phyloP scores from a whole-genome alignment of 495 filamentous ascomycete species.

The Podospora bellae-mahoneyi region DNA sequence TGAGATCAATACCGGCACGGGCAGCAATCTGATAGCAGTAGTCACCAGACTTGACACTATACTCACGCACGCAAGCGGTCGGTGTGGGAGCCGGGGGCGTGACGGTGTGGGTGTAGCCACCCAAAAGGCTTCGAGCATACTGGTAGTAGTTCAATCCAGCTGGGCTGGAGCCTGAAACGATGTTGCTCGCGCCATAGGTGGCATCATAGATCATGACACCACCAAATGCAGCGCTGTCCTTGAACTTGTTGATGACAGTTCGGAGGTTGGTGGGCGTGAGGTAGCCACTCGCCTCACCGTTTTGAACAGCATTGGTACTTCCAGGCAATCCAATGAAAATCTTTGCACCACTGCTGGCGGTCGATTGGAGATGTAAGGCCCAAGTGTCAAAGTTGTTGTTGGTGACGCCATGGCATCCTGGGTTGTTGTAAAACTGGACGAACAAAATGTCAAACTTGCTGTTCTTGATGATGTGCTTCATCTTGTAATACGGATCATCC shows the following conservation, averaged over 20 bases:
- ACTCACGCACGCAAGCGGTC: constrained; percentile 18
- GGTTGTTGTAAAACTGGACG: constrained; percentile 74
- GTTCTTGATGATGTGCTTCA: constrained; percentile 52
- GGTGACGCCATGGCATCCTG: constrained; percentile 47
- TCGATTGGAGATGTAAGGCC: constrained; percentile 54
- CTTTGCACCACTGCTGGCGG: constrained; percentile 56
- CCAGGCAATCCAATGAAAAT: constrained; percentile 60
- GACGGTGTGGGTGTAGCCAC: constrained; percentile 15
- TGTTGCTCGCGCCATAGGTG: constrained; percentile 28
- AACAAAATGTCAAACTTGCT: constrained; percentile 61
- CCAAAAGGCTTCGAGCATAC: constrained; percentile 25
- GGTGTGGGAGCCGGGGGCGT: constrained; percentile 11
- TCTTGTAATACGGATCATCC: constrained; percentile 48
- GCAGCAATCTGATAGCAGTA: constrained; percentile 20
- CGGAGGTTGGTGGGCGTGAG: constrained; percentile 22
- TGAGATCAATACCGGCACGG: constrained; percentile 14
- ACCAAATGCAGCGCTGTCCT: constrained; percentile 36
- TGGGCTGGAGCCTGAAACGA: neutral
- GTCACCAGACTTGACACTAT: constrained; percentile 19
- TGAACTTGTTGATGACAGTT: constrained; percentile 33
- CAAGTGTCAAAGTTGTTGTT: constrained; percentile 61
- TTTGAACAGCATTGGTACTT: constrained; percentile 19
- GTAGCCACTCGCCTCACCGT: constrained; percentile 28
- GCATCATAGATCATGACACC: constrained; percentile 45
- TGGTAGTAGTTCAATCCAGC: constrained; percentile 33